Evolutionary conservation across 2,329 filamentous ascomycete species (phyloP).

Genomic region (Teratosphaeria nubilosa): DNA sequence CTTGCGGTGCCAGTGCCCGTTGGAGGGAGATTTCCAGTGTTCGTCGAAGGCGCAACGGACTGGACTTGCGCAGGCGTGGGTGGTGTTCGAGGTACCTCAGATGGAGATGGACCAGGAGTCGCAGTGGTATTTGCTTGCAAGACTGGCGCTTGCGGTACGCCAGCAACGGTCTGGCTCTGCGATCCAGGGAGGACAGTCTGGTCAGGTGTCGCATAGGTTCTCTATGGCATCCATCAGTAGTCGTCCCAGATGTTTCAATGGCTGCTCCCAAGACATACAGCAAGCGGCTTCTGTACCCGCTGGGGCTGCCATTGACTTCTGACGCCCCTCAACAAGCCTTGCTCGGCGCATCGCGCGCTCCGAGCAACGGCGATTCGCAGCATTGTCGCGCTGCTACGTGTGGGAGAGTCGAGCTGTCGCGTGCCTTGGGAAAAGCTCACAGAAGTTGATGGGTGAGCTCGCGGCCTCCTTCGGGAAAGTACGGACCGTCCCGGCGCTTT

Average conservation of each 20-base stretch:
- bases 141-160: constrained; percentile 23
- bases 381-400: neutral
- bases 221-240: neutral
- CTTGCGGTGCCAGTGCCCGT: constrained; percentile 27
- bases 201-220: neutral
- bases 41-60: constrained; percentile 10
- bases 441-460: neutral
- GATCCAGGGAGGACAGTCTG: constrained; percentile 22
- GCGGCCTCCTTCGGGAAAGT: neutral
- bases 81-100: constrained; percentile 18
- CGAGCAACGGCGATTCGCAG: constrained; percentile 1
- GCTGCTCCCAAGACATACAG: neutral
- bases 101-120: constrained; percentile 9
- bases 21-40: constrained; percentile 19
- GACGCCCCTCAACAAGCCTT: neutral
- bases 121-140: constrained; percentile 10
- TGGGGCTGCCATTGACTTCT: neutral
- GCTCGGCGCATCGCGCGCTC: neutral
- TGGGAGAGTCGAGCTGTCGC: neutral
- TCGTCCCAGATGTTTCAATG: neutral
- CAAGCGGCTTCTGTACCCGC: neutral
- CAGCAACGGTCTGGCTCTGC: constrained; percentile 18
- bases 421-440: neutral
- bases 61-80: constrained; percentile 4
- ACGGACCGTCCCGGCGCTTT: neutral